Base-by-base conservation (phyloP, 345 rosid genomes). In the Psidium guajava region DNA sequence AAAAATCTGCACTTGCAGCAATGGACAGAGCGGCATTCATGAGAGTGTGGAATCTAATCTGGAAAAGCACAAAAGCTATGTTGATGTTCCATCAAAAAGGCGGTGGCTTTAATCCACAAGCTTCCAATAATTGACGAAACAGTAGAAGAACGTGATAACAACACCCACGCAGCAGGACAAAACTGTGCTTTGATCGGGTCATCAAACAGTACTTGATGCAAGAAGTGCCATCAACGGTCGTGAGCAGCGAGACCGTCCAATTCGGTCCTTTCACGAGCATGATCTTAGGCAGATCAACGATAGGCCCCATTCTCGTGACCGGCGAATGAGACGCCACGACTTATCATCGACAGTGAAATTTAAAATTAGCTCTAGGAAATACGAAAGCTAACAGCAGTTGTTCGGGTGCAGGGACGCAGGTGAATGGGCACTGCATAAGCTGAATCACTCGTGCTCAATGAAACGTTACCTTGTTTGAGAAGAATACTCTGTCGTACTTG, bases 381-480 rank as follows among this genome's bases (percentile, higher is more conserved):
- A 18, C 1, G 24, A 5, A 69, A 40, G 32, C 13, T 32, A 18
- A 69, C 77, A 18, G 77, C 77, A 32, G 42, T 64, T 32, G 75
- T 32, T 32, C 44, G 8, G 10, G 75, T 40, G 24, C 75, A 32
- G 44, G 32, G 10, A 32, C 44, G 15, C 0, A 28, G 8, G 44
- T 64, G 27, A 32, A 69, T 69, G 77, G 77, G 77, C 11, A 32
- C 77, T 69, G 77, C 77, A 32, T 18, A 32, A 69, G 32, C 20
- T 44, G 22, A 81, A 51, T 42, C 53, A 1, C 54, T 81, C n/a
- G 44, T 69, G 77, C 32, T 21, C 32, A 8, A 50, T 49, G 28
- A 50, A 27, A 47, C 18, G 5, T 87, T 93, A 96, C 99, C 98
- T 95, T 91, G 91, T 95, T 95, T 16, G 96, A 93, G 89, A 97